These are phyloP conservation scores for Endocalyx cinctus DNA, from an alignment of 2,329 filamentous ascomycete genomes.

Conservation along the genomic window DNA sequence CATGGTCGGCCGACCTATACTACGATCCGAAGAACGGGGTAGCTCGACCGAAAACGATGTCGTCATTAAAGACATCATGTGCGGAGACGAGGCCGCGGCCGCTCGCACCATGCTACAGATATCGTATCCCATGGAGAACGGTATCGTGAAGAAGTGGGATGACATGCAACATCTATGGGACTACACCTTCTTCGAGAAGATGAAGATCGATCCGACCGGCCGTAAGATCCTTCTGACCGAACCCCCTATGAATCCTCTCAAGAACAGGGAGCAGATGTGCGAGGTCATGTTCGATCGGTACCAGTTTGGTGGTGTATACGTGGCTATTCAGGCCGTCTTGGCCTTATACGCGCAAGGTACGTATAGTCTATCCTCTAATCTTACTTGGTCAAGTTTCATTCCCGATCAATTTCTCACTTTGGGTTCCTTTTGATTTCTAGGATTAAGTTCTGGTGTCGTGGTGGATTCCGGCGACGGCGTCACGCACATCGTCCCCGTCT, in stretches of 20 bases:
- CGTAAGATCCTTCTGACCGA: conserved; percentile 98
- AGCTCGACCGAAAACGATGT: conserved; percentile 60
- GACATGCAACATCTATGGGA: conserved; percentile 99
- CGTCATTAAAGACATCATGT: conserved; percentile 98
- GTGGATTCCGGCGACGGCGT: conserved; percentile 98
- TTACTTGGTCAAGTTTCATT: too few relatives aligned
- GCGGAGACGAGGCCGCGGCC: conserved; percentile 93
- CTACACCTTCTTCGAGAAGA: conserved; percentile 97
- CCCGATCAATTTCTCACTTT: too few relatives aligned
- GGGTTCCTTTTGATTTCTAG: too few relatives aligned
- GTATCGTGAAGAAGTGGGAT: conserved; percentile 99
- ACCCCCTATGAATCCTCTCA: conserved; percentile 94
- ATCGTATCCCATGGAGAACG: conserved; percentile 99
- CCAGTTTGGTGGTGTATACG: conserved; percentile 92
- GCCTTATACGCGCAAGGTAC: conserved; percentile 93
- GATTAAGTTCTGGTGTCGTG: conserved; percentile 89
- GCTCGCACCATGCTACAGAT: conserved; percentile 97
- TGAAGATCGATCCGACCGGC: conserved; percentile 83
- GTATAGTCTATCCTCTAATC: too few relatives aligned
- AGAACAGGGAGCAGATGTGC: conserved; percentile 96
- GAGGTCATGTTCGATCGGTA: conserved; percentile 99
- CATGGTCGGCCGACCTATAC: conserved; percentile 94
- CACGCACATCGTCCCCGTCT: conserved; percentile 97
- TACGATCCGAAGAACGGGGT: conserved; percentile 85
- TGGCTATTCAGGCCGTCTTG: conserved; percentile 94